phyloP scores from a whole-genome alignment of 345 rosid genomes.

The Bruguiera sexangula region DNA sequence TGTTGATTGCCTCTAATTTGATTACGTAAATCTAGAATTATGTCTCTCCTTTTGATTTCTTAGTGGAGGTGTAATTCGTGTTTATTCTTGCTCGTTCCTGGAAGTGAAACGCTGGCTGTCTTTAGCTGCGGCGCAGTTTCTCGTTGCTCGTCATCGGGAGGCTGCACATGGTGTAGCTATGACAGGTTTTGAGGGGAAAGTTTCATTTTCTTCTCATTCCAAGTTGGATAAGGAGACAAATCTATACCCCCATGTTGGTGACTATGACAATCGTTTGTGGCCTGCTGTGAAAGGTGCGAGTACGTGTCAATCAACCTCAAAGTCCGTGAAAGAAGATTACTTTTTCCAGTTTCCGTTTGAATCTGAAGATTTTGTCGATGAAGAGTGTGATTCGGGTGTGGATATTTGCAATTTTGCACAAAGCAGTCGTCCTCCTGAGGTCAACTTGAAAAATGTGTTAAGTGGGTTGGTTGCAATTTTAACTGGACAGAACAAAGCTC shows the following conservation, averaged over 20 bases:
- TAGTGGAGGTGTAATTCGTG: background rate
- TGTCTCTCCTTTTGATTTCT: no score
- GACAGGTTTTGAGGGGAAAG: conserved; percentile 23
- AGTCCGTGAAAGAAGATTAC: conserved; percentile 32
- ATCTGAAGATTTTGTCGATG: conserved; percentile 53
- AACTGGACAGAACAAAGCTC: conserved; percentile 59
- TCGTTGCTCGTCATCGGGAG: background rate
- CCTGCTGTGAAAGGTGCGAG: conserved; percentile 3
- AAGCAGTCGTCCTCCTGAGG: conserved; percentile 46
- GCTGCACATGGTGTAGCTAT: conserved; percentile 13
- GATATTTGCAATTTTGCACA: conserved; percentile 24
- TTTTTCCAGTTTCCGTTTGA: conserved; percentile 44
- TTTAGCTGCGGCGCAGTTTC: background rate
- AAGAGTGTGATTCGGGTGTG: conserved; percentile 54
- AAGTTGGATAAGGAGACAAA: conserved; percentile 15
- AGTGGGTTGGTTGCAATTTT: conserved; percentile 72
- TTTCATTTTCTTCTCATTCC: conserved; percentile 9
- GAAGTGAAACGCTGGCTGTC: background rate
- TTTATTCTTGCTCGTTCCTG: background rate
- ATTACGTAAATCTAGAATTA: no score
- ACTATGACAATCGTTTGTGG: conserved; percentile 13
- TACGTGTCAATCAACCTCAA: background rate
- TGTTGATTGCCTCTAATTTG: no score
- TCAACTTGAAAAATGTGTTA: conserved; percentile 78
- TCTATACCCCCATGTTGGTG: conserved; percentile 22